A percentile compares a stretch with the other conserved stretches of the same genome.
phyloP scores from a whole-genome alignment of 768 basidiomycete genomes.

The Melanogaster broomeanus region DNA sequence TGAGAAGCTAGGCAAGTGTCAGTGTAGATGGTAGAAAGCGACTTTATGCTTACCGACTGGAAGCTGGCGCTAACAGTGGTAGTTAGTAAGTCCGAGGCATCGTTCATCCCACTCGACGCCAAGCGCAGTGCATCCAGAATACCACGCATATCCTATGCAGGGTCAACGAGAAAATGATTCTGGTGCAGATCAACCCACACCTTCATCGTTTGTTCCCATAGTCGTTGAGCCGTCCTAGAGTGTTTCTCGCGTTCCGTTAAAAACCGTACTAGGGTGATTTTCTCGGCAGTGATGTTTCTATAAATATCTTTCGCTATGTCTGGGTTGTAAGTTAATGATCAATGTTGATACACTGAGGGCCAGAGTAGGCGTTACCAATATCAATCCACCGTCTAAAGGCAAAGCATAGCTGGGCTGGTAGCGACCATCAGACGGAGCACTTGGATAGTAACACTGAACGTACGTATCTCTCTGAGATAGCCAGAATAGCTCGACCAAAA shows the following conservation, averaged over 20 bases:
- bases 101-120: conserved; percentile 18
- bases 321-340: conserved; percentile 22
- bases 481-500: conserved; percentile 88
- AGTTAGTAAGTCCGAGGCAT: conserved; percentile 21
- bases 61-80: conserved; percentile 13
- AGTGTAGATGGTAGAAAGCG: background rate
- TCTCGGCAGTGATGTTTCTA: conserved; percentile 62
- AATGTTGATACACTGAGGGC: conserved; percentile 10
- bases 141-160: conserved; percentile 31
- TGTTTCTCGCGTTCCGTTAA: conserved; percentile 47
- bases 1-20: conserved; percentile 22
- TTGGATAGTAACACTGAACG: conserved; percentile 33
- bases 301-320: conserved; percentile 69
- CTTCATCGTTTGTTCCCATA: conserved; percentile 32
- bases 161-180: conserved; percentile 1
- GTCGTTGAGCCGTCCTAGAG: conserved; percentile 25
- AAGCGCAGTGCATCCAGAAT: conserved; percentile 18
- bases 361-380: conserved; percentile 49
- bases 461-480: conserved; percentile 76
- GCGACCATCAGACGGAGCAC: conserved; percentile 21
- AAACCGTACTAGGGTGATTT: conserved; percentile 48
- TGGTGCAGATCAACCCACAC: conserved; percentile 16
- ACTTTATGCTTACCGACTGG: conserved; percentile 18
- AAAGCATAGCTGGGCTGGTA: conserved; percentile 71
- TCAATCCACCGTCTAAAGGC: conserved; percentile 75